phyloP scores from a whole-genome alignment of 2,329 filamentous ascomycete species.

The Aspergillus udagawae region DNA sequence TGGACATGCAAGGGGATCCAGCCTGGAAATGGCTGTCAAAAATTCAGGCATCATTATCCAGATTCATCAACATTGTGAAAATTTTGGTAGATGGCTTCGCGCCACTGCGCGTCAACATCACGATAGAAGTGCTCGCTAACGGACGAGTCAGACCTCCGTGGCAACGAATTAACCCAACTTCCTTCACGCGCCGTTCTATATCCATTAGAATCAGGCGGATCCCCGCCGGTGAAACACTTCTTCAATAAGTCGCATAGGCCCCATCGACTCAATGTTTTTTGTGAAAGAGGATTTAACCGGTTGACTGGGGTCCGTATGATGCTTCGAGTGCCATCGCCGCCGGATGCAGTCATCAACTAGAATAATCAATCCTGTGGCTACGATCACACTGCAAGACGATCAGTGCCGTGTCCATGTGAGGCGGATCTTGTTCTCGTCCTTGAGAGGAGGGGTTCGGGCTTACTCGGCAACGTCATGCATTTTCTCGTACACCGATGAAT shows the following conservation, averaged over 20 bases:
- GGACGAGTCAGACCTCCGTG: background rate
- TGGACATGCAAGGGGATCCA: constrained; percentile 3
- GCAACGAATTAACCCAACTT: background rate
- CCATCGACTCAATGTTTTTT: constrained; percentile 59
- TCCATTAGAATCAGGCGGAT: constrained; percentile 23
- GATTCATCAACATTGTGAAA: background rate
- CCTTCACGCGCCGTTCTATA: background rate
- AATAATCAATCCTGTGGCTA: constrained; percentile 83
- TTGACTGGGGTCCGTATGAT: constrained; percentile 49
- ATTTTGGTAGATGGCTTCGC: background rate
- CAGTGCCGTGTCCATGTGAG: constrained; percentile 6
- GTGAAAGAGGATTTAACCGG: constrained; percentile 51
- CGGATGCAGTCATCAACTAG: constrained; percentile 91
- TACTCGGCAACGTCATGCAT: constrained; percentile 84
- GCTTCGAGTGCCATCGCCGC: constrained; percentile 63
- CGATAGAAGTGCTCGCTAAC: background rate
- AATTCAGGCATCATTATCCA: constrained; percentile 1
- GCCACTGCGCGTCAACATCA: background rate
- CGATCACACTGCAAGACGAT: constrained; percentile 62
- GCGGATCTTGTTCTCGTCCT: constrained; percentile 3
- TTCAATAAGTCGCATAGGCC: constrained; percentile 59
- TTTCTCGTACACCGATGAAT: constrained; percentile 63
- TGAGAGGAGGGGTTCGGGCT: constrained; percentile 36
- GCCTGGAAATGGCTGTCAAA: constrained; percentile 3
- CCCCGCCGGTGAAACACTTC: constrained; percentile 58